phyloP scores from a whole-genome alignment of 345 rosid species.

The Citrus australasica region DNA sequence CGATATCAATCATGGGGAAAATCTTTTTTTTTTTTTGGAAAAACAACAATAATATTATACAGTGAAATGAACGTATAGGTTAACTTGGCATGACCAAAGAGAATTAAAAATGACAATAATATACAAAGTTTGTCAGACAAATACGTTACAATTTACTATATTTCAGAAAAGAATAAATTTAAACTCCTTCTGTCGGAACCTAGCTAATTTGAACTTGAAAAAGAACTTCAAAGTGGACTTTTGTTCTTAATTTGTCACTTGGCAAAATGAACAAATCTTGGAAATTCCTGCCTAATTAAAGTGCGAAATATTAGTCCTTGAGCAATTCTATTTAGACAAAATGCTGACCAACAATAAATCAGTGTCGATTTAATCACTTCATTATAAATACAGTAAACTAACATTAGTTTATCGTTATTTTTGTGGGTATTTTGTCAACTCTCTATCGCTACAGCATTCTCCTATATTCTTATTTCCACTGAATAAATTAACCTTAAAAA shows the following conservation, averaged over 20 bases:
- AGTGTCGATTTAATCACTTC: too few species aligned
- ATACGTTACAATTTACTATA: neutral
- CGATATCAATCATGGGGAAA: neutral
- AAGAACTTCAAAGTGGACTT: slow-evolving; percentile 23
- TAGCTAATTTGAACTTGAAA: slow-evolving; percentile 4
- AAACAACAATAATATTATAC: neutral
- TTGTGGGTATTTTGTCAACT: too few species aligned
- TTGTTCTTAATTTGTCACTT: slow-evolving; percentile 24
- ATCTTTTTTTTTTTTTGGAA: neutral
- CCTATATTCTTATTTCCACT: too few species aligned
- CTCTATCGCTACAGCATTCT: too few species aligned
- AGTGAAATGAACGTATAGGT: neutral
- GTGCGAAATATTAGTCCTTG: neutral
- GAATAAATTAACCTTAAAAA: too few species aligned
- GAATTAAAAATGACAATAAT: neutral
- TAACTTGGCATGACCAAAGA: neutral
- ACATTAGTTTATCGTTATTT: neutral
- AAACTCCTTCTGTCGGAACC: slow-evolving; percentile 11
- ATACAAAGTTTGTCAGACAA: neutral
- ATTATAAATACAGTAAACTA: neutral
- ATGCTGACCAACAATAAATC: too few species aligned
- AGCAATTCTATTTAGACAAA: too few species aligned
- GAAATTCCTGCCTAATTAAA: neutral
- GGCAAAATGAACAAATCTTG: slow-evolving; percentile 9
- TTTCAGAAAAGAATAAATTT: neutral